Percentiles rank a stretch among this genome's conserved stretches.
Evolutionary conservation across 192 early-diverging fungal species (phyloP).

Genomic region (Gamsiella multidivaricata): DNA sequence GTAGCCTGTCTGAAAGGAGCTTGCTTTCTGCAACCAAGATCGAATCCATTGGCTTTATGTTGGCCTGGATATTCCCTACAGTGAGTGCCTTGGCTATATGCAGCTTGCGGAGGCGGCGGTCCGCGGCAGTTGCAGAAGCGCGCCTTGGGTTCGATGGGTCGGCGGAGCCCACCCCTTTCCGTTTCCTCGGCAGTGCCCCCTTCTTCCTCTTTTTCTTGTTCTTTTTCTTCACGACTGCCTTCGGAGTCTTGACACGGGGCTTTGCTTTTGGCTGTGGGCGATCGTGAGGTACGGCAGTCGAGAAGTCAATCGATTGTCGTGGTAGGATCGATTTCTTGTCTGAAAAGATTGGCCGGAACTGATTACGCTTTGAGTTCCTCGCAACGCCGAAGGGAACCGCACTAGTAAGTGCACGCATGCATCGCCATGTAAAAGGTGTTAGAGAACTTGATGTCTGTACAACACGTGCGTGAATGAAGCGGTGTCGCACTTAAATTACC

Average conservation of each 20-base stretch:
- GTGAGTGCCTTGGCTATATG: background rate
- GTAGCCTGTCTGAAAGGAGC: background rate
- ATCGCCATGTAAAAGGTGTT: background rate
- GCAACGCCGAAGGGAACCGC: background rate
- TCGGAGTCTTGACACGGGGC: no score
- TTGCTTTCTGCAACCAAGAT: no score
- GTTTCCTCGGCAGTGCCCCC: no score
- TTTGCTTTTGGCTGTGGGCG: no score
- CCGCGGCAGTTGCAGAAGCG: background rate
- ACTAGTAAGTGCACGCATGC: background rate
- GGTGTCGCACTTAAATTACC: background rate
- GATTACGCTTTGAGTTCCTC: background rate
- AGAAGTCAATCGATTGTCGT: background rate
- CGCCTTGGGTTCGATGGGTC: no score
- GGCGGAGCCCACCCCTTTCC: no score
- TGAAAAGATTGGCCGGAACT: background rate
- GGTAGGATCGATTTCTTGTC: background rate
- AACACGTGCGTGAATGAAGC: background rate
- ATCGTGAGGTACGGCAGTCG: background rate
- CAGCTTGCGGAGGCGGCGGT: background rate
- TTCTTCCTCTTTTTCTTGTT: background rate
- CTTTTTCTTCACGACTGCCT: background rate
- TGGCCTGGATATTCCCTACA: background rate
- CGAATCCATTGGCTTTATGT: no score
- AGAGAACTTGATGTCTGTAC: background rate